A percentile compares a stretch with the other conserved stretches of the same genome.
These are phyloP conservation scores for Triticum urartu DNA, from an alignment of 176 grass and related monocot genomes.

Conservation along the genomic window DNA sequence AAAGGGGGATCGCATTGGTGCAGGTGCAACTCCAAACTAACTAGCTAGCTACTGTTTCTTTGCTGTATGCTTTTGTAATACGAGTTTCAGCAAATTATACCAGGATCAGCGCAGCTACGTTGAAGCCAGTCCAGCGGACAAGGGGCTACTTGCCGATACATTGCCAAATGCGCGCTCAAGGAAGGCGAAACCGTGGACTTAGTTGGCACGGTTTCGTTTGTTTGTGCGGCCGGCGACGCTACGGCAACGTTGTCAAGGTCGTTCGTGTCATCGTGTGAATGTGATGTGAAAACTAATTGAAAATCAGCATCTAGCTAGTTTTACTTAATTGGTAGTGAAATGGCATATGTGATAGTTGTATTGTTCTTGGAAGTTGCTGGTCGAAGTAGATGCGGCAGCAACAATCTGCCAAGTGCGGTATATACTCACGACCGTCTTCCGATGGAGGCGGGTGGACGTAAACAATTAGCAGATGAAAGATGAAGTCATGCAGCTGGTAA, in stretches of 20 bases:
- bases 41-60: neutral
- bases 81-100: neutral
- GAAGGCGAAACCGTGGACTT: neutral
- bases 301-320: neutral
- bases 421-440: neutral
- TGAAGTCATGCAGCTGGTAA: no score
- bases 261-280: neutral
- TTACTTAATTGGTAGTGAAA: neutral
- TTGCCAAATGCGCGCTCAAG: neutral
- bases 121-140: no score
- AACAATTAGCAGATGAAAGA: neutral
- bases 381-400: neutral
- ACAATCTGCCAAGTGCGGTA: neutral
- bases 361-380: neutral
- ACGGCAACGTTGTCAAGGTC: neutral
- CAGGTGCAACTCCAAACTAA: neutral
- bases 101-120: neutral
- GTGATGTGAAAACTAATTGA: neutral
- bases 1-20: neutral
- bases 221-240: slow-evolving; percentile 21
- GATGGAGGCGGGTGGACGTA: neutral
- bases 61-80: slow-evolving; percentile 4
- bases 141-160: no score
- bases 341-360: neutral
- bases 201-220: neutral